These are phyloP conservation scores for Sicyos edulis DNA, from an alignment of 306 rosid species.

Conservation along the genomic window DNA sequence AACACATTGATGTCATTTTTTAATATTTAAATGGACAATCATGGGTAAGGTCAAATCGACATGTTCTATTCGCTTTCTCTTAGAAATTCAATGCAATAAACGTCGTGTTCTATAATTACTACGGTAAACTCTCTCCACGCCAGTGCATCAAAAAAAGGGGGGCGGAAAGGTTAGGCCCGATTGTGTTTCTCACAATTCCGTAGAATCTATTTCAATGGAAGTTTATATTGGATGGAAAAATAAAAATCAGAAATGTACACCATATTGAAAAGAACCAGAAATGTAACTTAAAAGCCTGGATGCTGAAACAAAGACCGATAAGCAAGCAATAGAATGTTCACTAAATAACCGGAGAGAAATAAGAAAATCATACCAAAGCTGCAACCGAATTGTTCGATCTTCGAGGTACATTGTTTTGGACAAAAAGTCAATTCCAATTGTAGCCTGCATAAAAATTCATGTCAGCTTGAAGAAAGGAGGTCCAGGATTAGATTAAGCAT, in stretches of 20 bases:
- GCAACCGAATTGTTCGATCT: slow-evolving; percentile 98
- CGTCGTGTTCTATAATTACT: neutral
- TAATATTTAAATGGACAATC: neutral
- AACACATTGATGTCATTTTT: neutral
- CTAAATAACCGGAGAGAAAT: too few relatives aligned
- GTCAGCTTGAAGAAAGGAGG: slow-evolving; percentile 9
- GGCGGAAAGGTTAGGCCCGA: neutral
- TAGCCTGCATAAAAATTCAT: slow-evolving; percentile 60
- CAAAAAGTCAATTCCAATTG: slow-evolving; percentile 95
- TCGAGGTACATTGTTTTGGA: slow-evolving; percentile 97
- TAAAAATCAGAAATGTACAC: neutral
- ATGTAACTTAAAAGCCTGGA: neutral
- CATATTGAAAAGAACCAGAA: neutral
- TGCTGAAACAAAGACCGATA: too few relatives aligned
- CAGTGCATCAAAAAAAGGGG: neutral
- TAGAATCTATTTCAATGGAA: neutral
- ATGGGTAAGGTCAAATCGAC: neutral
- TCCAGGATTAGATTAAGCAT: neutral
- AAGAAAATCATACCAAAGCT: slow-evolving; percentile 99
- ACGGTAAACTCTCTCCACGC: neutral
- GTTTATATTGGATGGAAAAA: neutral
- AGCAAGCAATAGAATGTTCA: too few relatives aligned
- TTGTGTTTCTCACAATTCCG: neutral
- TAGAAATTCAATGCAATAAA: neutral
- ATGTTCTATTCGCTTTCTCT: neutral